A percentile compares a stretch with the other conserved stretches of the same genome.
phyloP scores from a whole-genome alignment of 2,329 filamentous ascomycete genomes.

The Fusarium sambucinum region DNA sequence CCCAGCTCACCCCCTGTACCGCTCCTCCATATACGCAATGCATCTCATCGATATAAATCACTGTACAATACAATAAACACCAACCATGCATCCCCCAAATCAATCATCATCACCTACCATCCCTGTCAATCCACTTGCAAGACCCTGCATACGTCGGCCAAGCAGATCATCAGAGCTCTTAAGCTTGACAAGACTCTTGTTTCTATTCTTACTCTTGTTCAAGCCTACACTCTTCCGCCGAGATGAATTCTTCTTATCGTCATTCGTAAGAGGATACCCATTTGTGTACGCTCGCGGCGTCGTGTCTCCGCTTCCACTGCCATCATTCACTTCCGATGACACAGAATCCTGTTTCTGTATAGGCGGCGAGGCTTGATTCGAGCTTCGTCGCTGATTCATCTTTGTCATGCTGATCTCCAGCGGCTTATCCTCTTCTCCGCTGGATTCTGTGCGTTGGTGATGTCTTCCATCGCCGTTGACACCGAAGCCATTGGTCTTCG shows the following conservation, averaged over 20 bases:
- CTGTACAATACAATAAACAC: background rate
- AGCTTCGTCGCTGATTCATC: slow-evolving; percentile 53
- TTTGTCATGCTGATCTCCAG: slow-evolving; percentile 81
- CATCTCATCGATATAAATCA: slow-evolving; percentile 27
- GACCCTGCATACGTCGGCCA: slow-evolving; percentile 68
- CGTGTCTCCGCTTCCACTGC: slow-evolving; percentile 39
- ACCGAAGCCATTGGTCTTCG: slow-evolving; percentile 24
- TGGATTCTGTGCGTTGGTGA: slow-evolving; percentile 65
- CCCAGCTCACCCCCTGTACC: background rate
- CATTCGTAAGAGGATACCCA: slow-evolving; percentile 34
- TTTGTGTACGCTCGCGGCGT: slow-evolving; percentile 27
- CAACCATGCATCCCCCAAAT: slow-evolving; percentile 25
- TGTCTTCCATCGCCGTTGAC: slow-evolving; percentile 47
- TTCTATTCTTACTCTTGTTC: slow-evolving; percentile 56
- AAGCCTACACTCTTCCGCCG: slow-evolving; percentile 46
- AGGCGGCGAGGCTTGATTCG: slow-evolving; percentile 35
- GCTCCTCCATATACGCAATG: slow-evolving; percentile 6
- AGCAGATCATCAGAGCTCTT: slow-evolving; percentile 70
- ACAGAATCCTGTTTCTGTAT: slow-evolving; percentile 18
- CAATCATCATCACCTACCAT: slow-evolving; percentile 59
- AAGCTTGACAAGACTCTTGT: slow-evolving; percentile 65
- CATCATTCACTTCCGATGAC: slow-evolving; percentile 17
- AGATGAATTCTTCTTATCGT: slow-evolving; percentile 46
- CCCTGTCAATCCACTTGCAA: slow-evolving; percentile 66
- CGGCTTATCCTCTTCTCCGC: slow-evolving; percentile 82